phyloP scores from a whole-genome alignment of 1,284 basidiomycete genomes.

The Phenoliferia sp. region DNA sequence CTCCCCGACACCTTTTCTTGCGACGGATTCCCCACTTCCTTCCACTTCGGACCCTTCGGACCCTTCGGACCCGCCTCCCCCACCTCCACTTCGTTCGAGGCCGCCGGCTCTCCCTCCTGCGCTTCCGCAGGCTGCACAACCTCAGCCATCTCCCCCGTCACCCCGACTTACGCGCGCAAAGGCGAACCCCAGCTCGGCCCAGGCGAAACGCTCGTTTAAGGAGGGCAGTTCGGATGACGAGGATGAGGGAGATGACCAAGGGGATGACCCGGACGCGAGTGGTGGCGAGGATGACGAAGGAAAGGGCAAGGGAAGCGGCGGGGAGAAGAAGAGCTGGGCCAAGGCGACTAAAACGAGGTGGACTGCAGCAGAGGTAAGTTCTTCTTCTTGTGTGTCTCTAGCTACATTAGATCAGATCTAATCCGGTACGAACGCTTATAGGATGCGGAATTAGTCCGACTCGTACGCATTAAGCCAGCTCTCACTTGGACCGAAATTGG shows the following conservation, averaged over 20 bases:
- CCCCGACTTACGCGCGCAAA: not conserved
- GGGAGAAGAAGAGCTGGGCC: not conserved
- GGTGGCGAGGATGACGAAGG: not conserved
- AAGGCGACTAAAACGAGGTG: conserved; percentile 8
- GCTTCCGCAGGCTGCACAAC: not conserved
- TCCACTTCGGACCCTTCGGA: no score
- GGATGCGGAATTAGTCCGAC: conserved; percentile 14
- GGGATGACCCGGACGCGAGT: not conserved
- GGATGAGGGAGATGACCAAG: not conserved
- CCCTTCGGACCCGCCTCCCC: no score
- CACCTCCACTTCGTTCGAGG: not conserved
- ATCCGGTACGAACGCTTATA: not conserved
- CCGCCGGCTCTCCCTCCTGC: not conserved
- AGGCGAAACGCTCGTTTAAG: not conserved
- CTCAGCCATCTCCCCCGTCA: no score
- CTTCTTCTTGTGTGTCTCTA: no score
- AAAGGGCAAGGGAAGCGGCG: not conserved
- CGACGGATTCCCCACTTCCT: no score
- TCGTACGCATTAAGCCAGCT: conserved; percentile 17
- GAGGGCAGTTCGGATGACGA: not conserved
- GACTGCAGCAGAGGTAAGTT: conserved; percentile 6
- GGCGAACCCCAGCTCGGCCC: not conserved
- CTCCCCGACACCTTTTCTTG: no score
- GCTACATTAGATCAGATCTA: no score
- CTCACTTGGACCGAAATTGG: conserved; percentile 30